Base-by-base conservation (phyloP, 306 rosid species). In the Medicago arabica region DNA sequence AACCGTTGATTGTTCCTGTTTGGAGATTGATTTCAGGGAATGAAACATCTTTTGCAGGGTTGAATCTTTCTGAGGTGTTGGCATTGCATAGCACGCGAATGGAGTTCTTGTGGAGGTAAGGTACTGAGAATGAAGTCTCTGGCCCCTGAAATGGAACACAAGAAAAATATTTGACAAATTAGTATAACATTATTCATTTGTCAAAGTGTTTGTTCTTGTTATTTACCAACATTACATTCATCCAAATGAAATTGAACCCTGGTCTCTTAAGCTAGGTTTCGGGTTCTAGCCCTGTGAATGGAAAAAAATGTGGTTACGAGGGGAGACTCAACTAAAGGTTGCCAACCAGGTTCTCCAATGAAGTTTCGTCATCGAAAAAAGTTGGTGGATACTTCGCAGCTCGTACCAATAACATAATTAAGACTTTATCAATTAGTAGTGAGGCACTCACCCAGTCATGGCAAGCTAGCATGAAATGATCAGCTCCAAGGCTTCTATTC, bases 401-500 rank as follows among this genome's bases (percentile, higher is more conserved):
- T 15, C 31, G 2, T 1, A 41, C 47, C 47, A 11, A 41, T 41
- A 41, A 41, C 46, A 41, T 41, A 7, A 9, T 41, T 41, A 41
- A 31, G 5, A 34, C 31, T 28, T 28, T 28, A 49, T 16, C 9
- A 1, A 50, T 5, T 23, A 58, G 38, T 3, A 58, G 25, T 6
- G 51, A 44, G 23, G 0, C 34, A 14, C 7, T 80, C 43, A 94
- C 98, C 99, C 97, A 90, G 72, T 92, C 97, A 76, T 92, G 97
- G 84, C 97, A 95, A 71, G 99, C 77, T 68, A 95, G 90, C 83
- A 85, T 92, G 79, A 95, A 95, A 34, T 95, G 97, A 78, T 95
- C 97, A 3, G 92, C 93, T 38, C 93, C 99, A 5, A 84, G 93
- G 83, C 96, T 90, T 81, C 93, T 76, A 38, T 95, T 95, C 99